Conservation (phyloP, 2,329 filamentous ascomycete genomes). For the Aspergillus sp. region DNA sequence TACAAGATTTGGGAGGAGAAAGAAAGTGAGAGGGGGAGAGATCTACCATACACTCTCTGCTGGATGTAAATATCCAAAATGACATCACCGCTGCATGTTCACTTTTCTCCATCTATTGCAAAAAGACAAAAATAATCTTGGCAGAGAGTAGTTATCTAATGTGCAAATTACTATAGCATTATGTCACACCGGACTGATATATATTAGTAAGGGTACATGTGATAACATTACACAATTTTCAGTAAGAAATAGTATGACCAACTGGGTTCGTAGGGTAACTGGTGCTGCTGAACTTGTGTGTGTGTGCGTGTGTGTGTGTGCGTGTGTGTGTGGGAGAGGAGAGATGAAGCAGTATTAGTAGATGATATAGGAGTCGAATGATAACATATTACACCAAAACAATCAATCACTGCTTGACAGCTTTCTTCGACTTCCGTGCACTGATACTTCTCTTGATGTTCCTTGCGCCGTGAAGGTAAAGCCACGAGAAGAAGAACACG, state of each 20-base stretch:
- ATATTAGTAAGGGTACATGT: background rate
- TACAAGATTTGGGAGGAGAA: no score
- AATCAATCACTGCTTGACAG: background rate
- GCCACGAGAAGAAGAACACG: constrained; percentile 56
- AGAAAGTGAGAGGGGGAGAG: no score
- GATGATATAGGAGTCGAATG: background rate
- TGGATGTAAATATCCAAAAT: background rate
- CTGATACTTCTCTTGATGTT: constrained; percentile 37
- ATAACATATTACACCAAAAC: background rate
- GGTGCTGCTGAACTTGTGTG: background rate
- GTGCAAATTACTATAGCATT: background rate
- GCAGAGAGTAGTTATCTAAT: background rate
- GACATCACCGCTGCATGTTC: background rate
- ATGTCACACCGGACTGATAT: background rate
- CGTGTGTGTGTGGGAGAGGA: no score
- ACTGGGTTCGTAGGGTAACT: background rate
- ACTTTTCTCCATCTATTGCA: background rate
- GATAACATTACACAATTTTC: background rate
- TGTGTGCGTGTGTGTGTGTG: background rate
- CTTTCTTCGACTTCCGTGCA: constrained; percentile 29
- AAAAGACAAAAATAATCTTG: background rate
- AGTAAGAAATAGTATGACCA: background rate
- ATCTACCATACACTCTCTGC: background rate
- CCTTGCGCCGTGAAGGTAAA: constrained; percentile 50
- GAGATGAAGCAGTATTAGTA: background rate